A percentile compares a stretch with the other conserved stretches of the same genome.
Evolutionary conservation across 208 protist species (phyloP).

Genomic region (Leishmania tropica): DNA sequence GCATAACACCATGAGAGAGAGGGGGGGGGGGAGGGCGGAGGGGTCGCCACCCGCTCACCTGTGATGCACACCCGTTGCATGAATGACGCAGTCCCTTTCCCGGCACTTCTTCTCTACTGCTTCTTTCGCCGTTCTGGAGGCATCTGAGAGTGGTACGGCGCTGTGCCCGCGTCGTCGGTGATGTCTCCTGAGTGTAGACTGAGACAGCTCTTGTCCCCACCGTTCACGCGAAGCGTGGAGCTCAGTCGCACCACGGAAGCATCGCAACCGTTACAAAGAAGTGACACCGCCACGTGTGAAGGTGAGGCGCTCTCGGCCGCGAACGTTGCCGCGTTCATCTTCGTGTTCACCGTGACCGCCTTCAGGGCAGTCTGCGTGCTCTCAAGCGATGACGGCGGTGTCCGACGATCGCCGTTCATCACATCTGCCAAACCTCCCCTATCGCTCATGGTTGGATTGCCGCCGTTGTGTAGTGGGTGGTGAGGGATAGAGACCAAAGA

Average conservation of each 20-base stretch:
- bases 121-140: neutral
- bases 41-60: neutral
- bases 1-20: neutral
- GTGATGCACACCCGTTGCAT: neutral
- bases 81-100: neutral
- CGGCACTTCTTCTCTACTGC: neutral
- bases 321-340: neutral
- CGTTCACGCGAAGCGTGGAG: conserved; percentile 8
- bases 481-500: neutral
- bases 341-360: neutral
- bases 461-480: conserved; percentile 4
- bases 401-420: neutral
- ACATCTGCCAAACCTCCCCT: neutral
- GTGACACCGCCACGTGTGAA: conserved; percentile 14
- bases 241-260: conserved; percentile 3
- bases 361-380: neutral
- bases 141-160: conserved; percentile 11
- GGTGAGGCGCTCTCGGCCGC: conserved; percentile 2
- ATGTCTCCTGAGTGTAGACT: neutral
- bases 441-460: neutral
- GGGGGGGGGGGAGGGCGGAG: neutral
- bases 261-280: neutral
- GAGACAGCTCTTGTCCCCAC: neutral
- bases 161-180: conserved; percentile 13
- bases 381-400: conserved; percentile 1